Evolutionary conservation across 228 moss, liverwort and hornwort species (phyloP).

Genomic region (Sphagnum fallax): DNA sequence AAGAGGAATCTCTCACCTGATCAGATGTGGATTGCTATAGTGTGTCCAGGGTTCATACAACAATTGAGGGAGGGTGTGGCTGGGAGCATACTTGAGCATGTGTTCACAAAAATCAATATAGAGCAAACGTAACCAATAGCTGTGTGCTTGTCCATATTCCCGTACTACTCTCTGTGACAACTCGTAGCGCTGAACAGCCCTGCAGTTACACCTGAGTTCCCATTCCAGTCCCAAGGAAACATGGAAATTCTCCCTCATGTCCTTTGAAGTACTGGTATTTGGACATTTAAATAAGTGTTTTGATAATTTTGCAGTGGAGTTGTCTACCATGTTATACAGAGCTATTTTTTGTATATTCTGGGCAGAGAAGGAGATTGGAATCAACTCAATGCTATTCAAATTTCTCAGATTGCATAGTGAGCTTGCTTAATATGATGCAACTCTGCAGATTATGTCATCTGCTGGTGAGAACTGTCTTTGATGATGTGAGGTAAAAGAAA

Average conservation of each 20-base stretch:
- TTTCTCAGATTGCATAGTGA: no score
- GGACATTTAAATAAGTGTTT: neutral
- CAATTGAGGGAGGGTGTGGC: neutral
- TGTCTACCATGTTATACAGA: neutral
- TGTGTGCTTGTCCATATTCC: conserved; percentile 89
- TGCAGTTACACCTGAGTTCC: conserved; percentile 70
- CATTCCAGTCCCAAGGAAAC: conserved; percentile 3
- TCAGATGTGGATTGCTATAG: no score
- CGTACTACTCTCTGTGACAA: conserved; percentile 74
- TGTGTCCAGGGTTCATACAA: no score
- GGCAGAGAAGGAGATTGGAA: no score
- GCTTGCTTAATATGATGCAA: no score
- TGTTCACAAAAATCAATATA: conserved; percentile 93
- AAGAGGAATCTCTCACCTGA: no score
- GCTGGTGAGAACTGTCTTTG: no score
- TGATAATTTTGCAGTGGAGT: neutral
- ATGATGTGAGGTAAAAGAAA: no score
- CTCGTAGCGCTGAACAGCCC: conserved; percentile 67
- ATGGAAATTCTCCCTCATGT: neutral
- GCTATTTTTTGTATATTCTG: neutral
- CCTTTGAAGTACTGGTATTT: neutral
- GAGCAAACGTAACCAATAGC: conserved; percentile 86
- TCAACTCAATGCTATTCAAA: no score
- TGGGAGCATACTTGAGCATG: conserved; percentile 61
- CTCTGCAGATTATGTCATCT: no score